These are phyloP conservation scores for Raphanus hybrid DNA, from an alignment of 441 rosid species.

Conservation along the genomic window DNA sequence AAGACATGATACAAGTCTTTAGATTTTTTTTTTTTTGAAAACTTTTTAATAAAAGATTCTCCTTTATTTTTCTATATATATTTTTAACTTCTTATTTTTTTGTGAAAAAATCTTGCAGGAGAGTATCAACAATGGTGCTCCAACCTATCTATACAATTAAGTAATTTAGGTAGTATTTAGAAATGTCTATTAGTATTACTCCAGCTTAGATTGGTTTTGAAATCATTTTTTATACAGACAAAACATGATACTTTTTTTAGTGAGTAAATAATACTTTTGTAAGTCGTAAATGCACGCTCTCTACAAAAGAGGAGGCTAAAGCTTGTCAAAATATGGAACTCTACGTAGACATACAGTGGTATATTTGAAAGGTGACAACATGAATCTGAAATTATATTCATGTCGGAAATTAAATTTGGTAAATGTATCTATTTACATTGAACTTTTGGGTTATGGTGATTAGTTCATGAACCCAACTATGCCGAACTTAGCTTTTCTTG, in stretches of 20 bases:
- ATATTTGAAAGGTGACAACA: slow-evolving; percentile 27
- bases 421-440: slow-evolving; percentile 31
- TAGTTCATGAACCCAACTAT: slow-evolving; percentile 43
- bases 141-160: background rate
- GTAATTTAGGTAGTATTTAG: background rate
- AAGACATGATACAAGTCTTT: too few species aligned
- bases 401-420: slow-evolving; percentile 35
- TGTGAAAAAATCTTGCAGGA: background rate
- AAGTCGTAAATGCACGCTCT: background rate
- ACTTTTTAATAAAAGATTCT: background rate
- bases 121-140: slow-evolving; percentile 1
- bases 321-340: slow-evolving; percentile 6
- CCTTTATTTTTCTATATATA: background rate
- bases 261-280: background rate
- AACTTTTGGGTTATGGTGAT: slow-evolving; percentile 28
- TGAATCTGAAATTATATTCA: slow-evolving; percentile 11
- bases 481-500: slow-evolving; percentile 35
- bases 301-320: background rate
- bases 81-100: background rate
- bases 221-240: background rate
- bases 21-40: too few species aligned
- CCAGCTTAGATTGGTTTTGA: slow-evolving; percentile 1
- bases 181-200: background rate
- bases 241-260: background rate
- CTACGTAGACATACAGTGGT: background rate